Conservation (phyloP, 1,284 basidiomycete species). For the Xanthoconium separans region DNA sequence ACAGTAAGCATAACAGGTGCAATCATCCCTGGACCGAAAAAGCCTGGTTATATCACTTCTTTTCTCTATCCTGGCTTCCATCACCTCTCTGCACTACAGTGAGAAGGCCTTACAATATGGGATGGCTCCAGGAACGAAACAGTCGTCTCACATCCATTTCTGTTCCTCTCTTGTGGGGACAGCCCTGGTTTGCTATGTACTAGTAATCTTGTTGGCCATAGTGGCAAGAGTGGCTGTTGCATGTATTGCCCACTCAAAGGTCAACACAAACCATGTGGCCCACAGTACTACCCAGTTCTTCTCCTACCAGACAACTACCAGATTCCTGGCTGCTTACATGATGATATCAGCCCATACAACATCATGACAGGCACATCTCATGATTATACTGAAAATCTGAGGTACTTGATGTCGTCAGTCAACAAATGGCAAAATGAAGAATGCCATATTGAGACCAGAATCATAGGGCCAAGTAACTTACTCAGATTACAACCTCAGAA, state of each 20-base stretch:
- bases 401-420: not conserved
- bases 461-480: not conserved
- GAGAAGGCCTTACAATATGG: not conserved
- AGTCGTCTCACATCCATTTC: not conserved
- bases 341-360: not conserved
- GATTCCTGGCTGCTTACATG: not conserved
- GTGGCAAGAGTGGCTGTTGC: not conserved
- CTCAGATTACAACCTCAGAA: not conserved
- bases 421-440: no score
- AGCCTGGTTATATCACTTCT: constrained; percentile 2
- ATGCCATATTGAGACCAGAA: not conserved
- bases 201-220: not conserved
- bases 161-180: not conserved
- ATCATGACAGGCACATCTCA: not conserved
- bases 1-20: no score
- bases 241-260: not conserved
- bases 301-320: constrained; percentile 2
- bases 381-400: not conserved
- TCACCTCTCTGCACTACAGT: constrained; percentile 1
- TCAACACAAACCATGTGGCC: not conserved
- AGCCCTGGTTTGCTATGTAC: not conserved
- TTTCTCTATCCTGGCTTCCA: constrained; percentile 6
- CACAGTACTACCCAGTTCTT: constrained; percentile 2
- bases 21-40: constrained; percentile 13
- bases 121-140: not conserved